Percentiles rank a stretch among this genome's conserved stretches.
Evolutionary conservation across 805 yeast genomes (phyloP).

Genomic region (Saturnispora mendoncae): DNA sequence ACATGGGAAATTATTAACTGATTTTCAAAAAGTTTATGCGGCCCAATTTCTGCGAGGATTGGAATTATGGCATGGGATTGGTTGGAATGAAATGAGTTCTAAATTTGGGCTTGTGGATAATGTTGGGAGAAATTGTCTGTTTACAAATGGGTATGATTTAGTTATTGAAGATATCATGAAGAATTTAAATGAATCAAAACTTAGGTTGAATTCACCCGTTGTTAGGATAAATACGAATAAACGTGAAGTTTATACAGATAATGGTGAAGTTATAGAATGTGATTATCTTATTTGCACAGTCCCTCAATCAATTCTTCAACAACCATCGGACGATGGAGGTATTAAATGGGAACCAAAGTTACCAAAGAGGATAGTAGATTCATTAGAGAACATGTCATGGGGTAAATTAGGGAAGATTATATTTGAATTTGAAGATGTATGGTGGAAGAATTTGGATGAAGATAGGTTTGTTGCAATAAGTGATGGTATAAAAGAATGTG

Average conservation of each 20-base stretch:
- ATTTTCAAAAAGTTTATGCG: conserved; percentile 42
- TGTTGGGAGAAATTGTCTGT: conserved; percentile 72
- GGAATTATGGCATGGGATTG: conserved; percentile 77
- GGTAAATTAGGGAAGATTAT: conserved; percentile 70
- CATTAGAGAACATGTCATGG: conserved; percentile 43
- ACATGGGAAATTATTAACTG: conserved; percentile 39
- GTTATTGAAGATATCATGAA: conserved; percentile 39
- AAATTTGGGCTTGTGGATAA: conserved; percentile 61
- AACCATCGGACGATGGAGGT: conserved; percentile 32
- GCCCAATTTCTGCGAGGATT: conserved; percentile 46
- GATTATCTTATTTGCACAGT: conserved; percentile 64
- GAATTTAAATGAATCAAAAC: conserved; percentile 31
- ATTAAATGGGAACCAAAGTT: conserved; percentile 50
- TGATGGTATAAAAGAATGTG: conserved; percentile 12
- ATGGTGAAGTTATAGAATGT: conserved; percentile 29
- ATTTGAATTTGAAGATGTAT: conserved; percentile 52
- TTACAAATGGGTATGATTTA: conserved; percentile 48
- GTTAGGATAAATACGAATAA: conserved; percentile 28
- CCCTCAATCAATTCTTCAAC: conserved; percentile 62
- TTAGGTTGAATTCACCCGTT: conserved; percentile 38
- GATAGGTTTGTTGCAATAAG: conserved; percentile 37
- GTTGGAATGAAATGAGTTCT: conserved; percentile 59
- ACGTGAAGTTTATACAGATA: conserved; percentile 28
- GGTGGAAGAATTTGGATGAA: conserved; percentile 47
- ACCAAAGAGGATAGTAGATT: conserved; percentile 35